phyloP scores from a whole-genome alignment of 257 asterid genomes.

The Forsythia suspensa region DNA sequence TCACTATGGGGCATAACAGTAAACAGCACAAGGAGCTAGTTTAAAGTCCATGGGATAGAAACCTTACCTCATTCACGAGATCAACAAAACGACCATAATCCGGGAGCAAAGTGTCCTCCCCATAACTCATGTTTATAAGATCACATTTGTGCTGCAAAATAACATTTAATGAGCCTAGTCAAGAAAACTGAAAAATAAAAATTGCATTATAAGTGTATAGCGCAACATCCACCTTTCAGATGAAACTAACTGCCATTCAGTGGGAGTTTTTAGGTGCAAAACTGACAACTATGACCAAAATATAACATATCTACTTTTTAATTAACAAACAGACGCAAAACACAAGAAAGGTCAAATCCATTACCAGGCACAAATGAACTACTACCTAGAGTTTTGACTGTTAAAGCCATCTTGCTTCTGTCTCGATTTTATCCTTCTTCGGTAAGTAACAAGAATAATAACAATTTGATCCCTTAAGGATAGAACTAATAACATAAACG shows the following conservation, averaged over 20 bases:
- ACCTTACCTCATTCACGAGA: conserved; percentile 83
- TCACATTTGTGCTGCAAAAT: conserved; percentile 89
- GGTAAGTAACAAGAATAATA: background rate
- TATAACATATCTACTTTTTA: background rate
- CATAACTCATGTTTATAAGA: conserved; percentile 97
- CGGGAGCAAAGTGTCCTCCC: conserved; percentile 86
- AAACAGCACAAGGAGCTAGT: conserved; percentile 21
- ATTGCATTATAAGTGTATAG: conserved; percentile 11
- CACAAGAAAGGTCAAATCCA: background rate
- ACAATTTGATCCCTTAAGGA: background rate
- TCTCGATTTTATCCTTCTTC: background rate
- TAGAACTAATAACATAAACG: too few relatives aligned
- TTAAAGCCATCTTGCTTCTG: background rate
- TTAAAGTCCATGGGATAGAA: conserved; percentile 20
- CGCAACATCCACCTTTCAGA: background rate
- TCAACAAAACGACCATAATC: conserved; percentile 98
- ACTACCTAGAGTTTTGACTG: background rate
- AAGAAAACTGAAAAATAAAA: conserved; percentile 12
- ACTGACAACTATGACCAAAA: background rate
- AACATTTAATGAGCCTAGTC: conserved; percentile 14
- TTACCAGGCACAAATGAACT: background rate
- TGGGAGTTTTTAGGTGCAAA: conserved; percentile 3
- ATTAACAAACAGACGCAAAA: background rate
- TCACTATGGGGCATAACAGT: conserved; percentile 4
- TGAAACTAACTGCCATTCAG: background rate